Percentiles rank a stretch among this genome's conserved stretches.
Evolutionary conservation across 371 early-diverging fungal species (phyloP).

Genomic region (Dichotomocladium elegans): DNA sequence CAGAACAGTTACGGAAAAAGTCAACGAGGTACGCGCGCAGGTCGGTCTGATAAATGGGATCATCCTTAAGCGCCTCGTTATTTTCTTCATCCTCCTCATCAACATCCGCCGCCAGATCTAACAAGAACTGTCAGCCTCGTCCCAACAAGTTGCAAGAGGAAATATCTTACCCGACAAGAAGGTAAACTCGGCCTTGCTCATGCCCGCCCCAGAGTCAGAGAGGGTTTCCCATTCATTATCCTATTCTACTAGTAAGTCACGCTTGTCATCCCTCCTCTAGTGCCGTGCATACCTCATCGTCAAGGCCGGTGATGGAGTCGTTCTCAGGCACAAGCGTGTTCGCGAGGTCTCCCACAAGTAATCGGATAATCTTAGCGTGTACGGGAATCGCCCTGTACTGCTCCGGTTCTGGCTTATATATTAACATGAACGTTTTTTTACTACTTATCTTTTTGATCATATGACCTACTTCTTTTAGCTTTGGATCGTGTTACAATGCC

Average conservation of each 20-base stretch:
- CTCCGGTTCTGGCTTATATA: conserved; percentile 62
- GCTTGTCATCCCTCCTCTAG: background rate
- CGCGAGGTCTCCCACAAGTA: conserved; percentile 73
- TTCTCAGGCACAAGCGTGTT: conserved; percentile 42
- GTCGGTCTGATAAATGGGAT: conserved; percentile 72
- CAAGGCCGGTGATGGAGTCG: conserved; percentile 14
- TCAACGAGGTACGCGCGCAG: conserved; percentile 64
- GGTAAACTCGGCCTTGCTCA: conserved; percentile 5
- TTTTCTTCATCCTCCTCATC: conserved; percentile 69
- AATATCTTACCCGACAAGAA: conserved; percentile 35
- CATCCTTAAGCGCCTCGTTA: conserved; percentile 67
- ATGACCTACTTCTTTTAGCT: conserved; percentile 44
- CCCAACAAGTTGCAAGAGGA: background rate
- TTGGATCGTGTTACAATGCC: conserved; percentile 60
- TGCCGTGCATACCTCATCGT: too few relatives aligned
- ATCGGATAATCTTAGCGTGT: conserved; percentile 76
- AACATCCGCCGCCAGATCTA: conserved; percentile 44
- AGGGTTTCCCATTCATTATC: conserved; percentile 64
- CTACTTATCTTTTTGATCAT: background rate
- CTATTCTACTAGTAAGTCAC: conserved; percentile 4
- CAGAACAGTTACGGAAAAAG: conserved; percentile 69
- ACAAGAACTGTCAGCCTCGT: background rate
- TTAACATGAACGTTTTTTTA: background rate
- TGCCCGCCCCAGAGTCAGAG: conserved; percentile 44
- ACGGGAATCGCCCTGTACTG: conserved; percentile 77